Base-by-base conservation (phyloP, 2,329 filamentous ascomycete species). In the Pyricularia sp. region DNA sequence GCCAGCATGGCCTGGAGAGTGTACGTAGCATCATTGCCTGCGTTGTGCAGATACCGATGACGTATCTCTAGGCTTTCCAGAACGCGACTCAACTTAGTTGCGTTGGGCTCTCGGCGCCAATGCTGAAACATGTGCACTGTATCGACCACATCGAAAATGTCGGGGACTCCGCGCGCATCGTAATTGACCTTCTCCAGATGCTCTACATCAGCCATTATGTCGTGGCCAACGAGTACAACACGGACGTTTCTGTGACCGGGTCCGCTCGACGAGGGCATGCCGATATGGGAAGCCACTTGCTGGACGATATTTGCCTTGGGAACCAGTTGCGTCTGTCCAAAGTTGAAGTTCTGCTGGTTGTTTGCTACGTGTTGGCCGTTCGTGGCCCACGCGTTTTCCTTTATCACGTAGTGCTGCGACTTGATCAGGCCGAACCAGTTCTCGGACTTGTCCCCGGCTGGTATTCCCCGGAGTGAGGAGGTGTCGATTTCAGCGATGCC, bases 401-500 rank as follows among this genome's bases (percentile, higher is more conserved):
- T 80, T 71, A 97, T 88, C 66, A 92, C 87, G 70, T 97, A 86
- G 77, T 99, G 95, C 30, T 90, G 86, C 14, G 86, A 87, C 33
- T 86, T 81, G 72, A 97, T 90, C 67, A 84, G 78, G 0, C 80
- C 73, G 72, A 87, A 85, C 93, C 94, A 97, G 55, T 88, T 83
- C 59, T 80, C 73, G 3, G 89, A 92, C 30, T 81, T 78, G 2
- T 80, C 73, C 0, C 92, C 92, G 2, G 92, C 91, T 0, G 86
- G 74, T 0, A 88, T 71, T 9, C 77, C 79, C 0, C 78, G 73
- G 26, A 93, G 75, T 55, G 85, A 78, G 4, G 78, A 73, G 0
- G 91, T 93, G 76, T 98, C 93, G 0, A 98, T 82, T 2, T 90
- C 89, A 1, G 92, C 90, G 59, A 99, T 82, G 0, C 95, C 95